Evolutionary conservation across 805 yeast species (phyloP), one percentile per base, ranked within the genome.

Genomic region (Spathaspora sp.): DNA sequence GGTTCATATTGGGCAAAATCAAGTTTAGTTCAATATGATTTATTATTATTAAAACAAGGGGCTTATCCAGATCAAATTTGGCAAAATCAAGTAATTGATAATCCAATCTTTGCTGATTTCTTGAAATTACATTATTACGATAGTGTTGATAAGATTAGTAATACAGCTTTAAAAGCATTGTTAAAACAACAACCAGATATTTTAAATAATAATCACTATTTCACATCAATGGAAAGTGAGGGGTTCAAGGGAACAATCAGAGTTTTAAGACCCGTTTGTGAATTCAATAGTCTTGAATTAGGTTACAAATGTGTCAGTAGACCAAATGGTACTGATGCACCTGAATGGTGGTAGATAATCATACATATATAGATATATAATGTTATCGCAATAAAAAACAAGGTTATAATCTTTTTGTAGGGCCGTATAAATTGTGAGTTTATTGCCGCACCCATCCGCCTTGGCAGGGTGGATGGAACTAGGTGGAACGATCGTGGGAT

Each of bases 1-100:
- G 72, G 73, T 4, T 56, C 63, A 35, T 68, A 66, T 49, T 63
- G 68, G 64, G 61, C 62, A 42, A 61, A 60, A 20, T 59, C 69
- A 8, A 62, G 68, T 5, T 57, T 68, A 16, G 62, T 62, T 28
- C 69, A 66, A 50, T 68, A 67, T 49, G 70, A 68, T 49, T 50
- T 66, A 42, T 55, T 68, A 23, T 53, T 68, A 29, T 48, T 64
- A 52, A 57, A 58, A 26, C 68, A 67, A 53, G 70, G 48, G 18
- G n/a, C 32, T 28, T 53, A 55, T 23, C 58, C 59, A 10, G 46
- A 48, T 5, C 47, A 42, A 16, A 40, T 53, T 12, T 55, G 56
- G 56, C 43, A 54, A 44, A 31, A 46, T 2, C 45, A 47, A 20
- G 46, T 56, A 17, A 39, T 32, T 9, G 29, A 48, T 14, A 51